Percentiles rank a stretch among this genome's conserved stretches.
Conservation (phyloP, 805 yeast genomes). For the Sungouiozyma ichnusensis region DNA sequence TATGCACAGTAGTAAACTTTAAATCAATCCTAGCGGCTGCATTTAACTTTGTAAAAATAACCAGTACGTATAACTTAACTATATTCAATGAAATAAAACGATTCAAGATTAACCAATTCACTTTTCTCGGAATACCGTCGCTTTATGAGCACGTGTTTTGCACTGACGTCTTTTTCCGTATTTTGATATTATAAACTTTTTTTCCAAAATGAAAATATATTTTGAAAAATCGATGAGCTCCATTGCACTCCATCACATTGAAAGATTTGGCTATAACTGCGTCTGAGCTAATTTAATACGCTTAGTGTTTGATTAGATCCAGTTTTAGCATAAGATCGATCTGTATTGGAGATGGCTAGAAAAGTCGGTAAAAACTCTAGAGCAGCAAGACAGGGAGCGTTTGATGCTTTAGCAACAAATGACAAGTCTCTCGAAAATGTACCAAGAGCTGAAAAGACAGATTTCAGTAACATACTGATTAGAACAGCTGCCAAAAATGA, state of each 20-base stretch:
- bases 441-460: slow-evolving; percentile 52
- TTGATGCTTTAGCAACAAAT: slow-evolving; percentile 19
- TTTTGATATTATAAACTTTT: too few species aligned
- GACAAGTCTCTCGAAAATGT: slow-evolving; percentile 37
- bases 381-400: slow-evolving; percentile 64
- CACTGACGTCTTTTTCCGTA: not conserved
- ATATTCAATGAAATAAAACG: too few species aligned
- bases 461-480: slow-evolving; percentile 51
- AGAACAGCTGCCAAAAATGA: slow-evolving; percentile 61
- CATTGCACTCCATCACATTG: too few species aligned
- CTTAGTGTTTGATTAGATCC: too few species aligned
- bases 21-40: not conserved
- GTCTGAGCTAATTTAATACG: too few species aligned
- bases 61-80: too few species aligned
- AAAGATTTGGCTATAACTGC: too few species aligned
- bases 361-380: slow-evolving; percentile 41
- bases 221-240: not conserved
- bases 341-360: slow-evolving; percentile 8
- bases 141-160: not conserved
- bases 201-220: not conserved
- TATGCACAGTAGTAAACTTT: too few species aligned
- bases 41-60: not conserved
- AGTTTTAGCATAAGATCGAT: slow-evolving; percentile 1
- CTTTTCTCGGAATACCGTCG: too few species aligned
- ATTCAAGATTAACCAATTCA: too few species aligned